phyloP scores from a whole-genome alignment of 495 filamentous ascomycete genomes.

The Umbilicaria muhlenbergii region DNA sequence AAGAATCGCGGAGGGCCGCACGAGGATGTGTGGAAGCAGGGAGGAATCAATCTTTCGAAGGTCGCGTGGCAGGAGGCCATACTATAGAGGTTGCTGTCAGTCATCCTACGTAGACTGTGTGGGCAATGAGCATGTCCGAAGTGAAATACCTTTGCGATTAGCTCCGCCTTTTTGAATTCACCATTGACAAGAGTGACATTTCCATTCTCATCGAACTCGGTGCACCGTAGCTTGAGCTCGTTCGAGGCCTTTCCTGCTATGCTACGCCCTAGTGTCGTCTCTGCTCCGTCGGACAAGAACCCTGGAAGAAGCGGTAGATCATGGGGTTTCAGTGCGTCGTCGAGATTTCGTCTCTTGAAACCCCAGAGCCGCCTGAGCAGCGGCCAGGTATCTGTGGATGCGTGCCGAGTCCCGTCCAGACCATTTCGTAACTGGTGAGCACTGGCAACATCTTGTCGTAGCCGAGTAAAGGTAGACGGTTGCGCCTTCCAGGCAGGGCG shows the following conservation, averaged over 20 bases:
- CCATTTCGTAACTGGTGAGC: too few relatives aligned
- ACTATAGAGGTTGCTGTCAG: slow-evolving; percentile 32
- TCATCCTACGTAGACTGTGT: neutral
- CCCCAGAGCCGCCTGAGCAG: slow-evolving; percentile 43
- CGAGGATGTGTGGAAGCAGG: slow-evolving; percentile 88
- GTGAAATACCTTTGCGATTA: slow-evolving; percentile 75
- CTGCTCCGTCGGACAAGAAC: slow-evolving; percentile 31
- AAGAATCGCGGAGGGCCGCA: slow-evolving; percentile 85
- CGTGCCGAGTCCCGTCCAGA: slow-evolving; percentile 13
- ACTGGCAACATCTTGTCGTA: neutral
- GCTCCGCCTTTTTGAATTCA: slow-evolving; percentile 91
- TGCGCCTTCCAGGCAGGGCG: slow-evolving; percentile 16
- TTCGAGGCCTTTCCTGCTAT: slow-evolving; percentile 57
- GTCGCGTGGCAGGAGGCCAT: slow-evolving; percentile 88
- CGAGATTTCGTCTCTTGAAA: slow-evolving; percentile 13
- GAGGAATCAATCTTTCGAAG: slow-evolving; percentile 97
- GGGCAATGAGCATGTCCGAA: neutral
- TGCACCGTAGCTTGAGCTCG: slow-evolving; percentile 75
- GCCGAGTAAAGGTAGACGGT: slow-evolving; percentile 1
- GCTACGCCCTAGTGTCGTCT: slow-evolving; percentile 37
- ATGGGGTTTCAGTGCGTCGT: slow-evolving; percentile 20
- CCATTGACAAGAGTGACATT: slow-evolving; percentile 88
- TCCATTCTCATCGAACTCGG: slow-evolving; percentile 87
- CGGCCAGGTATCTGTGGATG: slow-evolving; percentile 27
- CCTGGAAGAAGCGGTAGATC: slow-evolving; percentile 32